Percentiles rank a stretch among this genome's conserved stretches.
These are phyloP conservation scores for Trypanosoma avium DNA, from an alignment of 208 protist species.

Conservation along the genomic window DNA sequence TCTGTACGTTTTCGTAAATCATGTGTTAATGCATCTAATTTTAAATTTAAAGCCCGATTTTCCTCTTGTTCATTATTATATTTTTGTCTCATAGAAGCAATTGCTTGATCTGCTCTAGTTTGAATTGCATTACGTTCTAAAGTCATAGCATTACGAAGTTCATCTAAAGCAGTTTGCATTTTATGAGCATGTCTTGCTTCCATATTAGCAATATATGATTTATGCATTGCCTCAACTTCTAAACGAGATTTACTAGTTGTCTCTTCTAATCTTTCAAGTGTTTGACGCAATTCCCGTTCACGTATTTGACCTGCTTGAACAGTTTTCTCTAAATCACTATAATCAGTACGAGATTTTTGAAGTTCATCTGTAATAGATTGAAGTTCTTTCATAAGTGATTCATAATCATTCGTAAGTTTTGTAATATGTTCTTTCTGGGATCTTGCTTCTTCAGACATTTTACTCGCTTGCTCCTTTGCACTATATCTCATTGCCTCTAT, in stretches of 20 bases:
- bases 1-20: constrained; percentile 28
- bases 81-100: constrained; percentile 20
- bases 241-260: background rate
- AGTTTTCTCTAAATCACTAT: constrained; percentile 25
- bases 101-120: constrained; percentile 15
- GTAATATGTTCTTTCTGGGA: background rate
- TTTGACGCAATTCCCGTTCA: constrained; percentile 2
- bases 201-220: constrained; percentile 1
- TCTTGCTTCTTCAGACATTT: constrained; percentile 9
- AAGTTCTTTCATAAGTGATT: background rate
- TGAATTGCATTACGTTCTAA: constrained; percentile 26
- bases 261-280: constrained; percentile 14
- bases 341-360: constrained; percentile 2
- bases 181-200: constrained; percentile 10
- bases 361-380: background rate
- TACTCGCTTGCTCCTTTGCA: constrained; percentile 10
- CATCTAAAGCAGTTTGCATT: constrained; percentile 11
- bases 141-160: constrained; percentile 16
- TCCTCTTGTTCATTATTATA: constrained; percentile 15
- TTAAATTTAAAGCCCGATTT: constrained; percentile 7
- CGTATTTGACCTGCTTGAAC: constrained; percentile 3
- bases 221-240: constrained; percentile 8
- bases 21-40: constrained; percentile 13
- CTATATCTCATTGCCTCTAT: constrained; percentile 29
- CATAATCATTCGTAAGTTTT: constrained; percentile 3